A percentile compares a stretch with the other conserved stretches of the same genome.
phyloP scores from a whole-genome alignment of 768 basidiomycete species.

The Rhizopogon salebrosus region DNA sequence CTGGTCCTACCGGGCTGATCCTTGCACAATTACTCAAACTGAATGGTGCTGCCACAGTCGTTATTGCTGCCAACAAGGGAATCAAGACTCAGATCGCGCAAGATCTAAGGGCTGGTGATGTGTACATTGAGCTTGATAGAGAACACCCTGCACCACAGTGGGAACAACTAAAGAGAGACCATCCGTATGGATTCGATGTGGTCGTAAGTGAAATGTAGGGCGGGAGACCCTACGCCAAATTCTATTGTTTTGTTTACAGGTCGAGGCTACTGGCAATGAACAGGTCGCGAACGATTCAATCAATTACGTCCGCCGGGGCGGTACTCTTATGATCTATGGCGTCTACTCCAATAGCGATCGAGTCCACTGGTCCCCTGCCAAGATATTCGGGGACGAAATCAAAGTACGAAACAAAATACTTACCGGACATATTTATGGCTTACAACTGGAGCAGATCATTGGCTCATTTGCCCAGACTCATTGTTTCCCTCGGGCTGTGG shows the following conservation, averaged over 20 bases:
- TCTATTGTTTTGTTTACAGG: conserved; percentile 7
- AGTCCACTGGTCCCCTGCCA: conserved; percentile 49
- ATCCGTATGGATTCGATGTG: conserved; percentile 42
- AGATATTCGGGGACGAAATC: conserved; percentile 55
- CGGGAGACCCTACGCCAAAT: not conserved
- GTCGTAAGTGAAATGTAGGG: conserved; percentile 18
- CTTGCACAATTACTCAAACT: conserved; percentile 36
- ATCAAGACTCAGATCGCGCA: conserved; percentile 40
- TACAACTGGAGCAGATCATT: conserved; percentile 33
- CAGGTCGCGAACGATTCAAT: conserved; percentile 35
- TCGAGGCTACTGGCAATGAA: conserved; percentile 40
- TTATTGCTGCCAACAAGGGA: conserved; percentile 32
- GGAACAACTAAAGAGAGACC: conserved; percentile 34
- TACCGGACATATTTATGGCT: not conserved
- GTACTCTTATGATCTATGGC: conserved; percentile 47
- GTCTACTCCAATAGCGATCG: conserved; percentile 51
- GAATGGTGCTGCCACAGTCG: conserved; percentile 17
- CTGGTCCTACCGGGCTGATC: conserved; percentile 38
- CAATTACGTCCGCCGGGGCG: conserved; percentile 38
- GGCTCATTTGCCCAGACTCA: conserved; percentile 54
- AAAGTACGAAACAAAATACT: conserved; percentile 17
- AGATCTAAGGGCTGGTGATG: conserved; percentile 32
- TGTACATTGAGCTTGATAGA: conserved; percentile 37
- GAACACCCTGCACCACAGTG: conserved; percentile 31
- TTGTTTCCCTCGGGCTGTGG: conserved; percentile 56